Conservation (phyloP, 192 early-diverging fungal species). For the Diversispora eburnea region DNA sequence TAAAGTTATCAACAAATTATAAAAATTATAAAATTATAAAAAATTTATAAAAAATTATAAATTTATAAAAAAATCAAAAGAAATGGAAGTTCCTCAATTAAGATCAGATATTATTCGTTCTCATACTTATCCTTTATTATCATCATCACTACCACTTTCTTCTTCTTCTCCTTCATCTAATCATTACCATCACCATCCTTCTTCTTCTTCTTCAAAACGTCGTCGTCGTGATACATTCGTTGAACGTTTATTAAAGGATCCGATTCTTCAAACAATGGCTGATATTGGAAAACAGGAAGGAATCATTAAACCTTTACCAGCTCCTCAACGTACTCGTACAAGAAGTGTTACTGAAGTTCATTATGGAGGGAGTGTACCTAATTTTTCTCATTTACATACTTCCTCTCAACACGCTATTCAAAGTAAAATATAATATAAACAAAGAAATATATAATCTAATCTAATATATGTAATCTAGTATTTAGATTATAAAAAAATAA, state of each 20-base stretch:
- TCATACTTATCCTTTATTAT: neutral
- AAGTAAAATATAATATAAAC: slow-evolving; percentile 1
- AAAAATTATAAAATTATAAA: too few species aligned
- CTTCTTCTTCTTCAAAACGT: neutral
- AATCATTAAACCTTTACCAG: slow-evolving; percentile 10
- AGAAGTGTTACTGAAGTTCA: neutral
- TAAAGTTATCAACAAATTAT: too few species aligned
- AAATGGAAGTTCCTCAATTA: neutral
- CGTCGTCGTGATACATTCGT: slow-evolving; percentile 3
- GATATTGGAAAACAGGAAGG: slow-evolving; percentile 26
- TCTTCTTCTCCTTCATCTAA: too few species aligned
- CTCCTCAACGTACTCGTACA: slow-evolving; percentile 6
- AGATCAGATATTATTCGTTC: neutral
- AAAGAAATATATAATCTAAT: too few species aligned
- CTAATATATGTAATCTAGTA: too few species aligned
- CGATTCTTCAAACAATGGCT: slow-evolving; percentile 28
- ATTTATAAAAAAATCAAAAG: too few species aligned
- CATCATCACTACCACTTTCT: neutral
- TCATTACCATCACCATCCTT: too few species aligned
- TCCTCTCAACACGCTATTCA: neutral
- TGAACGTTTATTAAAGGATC: slow-evolving; percentile 18
- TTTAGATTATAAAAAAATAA: too few species aligned
- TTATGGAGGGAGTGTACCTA: neutral
- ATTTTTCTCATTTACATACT: neutral
- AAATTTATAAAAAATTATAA: too few species aligned